A percentile compares a stretch with the other conserved stretches of the same genome.
Evolutionary conservation across 345 rosid species (phyloP).

Genomic region (thale cress (Arabidopsis thaliana)): DNA sequence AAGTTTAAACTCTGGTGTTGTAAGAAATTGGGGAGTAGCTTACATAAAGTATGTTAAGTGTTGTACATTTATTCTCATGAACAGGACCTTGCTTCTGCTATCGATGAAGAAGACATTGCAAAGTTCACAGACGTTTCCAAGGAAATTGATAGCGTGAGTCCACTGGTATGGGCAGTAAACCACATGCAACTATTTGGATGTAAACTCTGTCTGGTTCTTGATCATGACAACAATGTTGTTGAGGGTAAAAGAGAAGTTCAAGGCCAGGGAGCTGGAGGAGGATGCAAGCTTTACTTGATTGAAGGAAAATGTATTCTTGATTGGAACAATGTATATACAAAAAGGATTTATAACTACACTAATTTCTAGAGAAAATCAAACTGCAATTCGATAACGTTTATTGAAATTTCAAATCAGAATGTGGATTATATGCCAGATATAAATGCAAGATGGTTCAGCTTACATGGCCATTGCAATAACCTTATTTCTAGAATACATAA

Average conservation of each 20-base stretch:
- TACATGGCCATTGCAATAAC: conserved; percentile 9
- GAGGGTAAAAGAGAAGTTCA: conserved; percentile 95
- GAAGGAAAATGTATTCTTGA: conserved; percentile 31
- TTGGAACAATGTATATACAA: conserved; percentile 37
- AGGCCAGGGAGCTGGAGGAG: too few relatives aligned
- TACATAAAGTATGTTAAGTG: neutral
- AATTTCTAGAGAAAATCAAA: conserved; percentile 6
- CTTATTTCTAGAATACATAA: conserved; percentile 26
- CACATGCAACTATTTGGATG: neutral
- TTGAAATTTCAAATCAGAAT: neutral
- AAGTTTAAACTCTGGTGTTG: neutral
- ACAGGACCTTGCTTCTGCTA: conserved; percentile 81
- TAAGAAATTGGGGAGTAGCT: conserved; percentile 16
- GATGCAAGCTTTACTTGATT: conserved; percentile 31
- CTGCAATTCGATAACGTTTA: neutral
- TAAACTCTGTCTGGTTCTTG: conserved; percentile 5
- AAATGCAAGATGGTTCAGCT: neutral
- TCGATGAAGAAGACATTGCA: conserved; percentile 91
- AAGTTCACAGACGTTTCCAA: conserved; percentile 88
- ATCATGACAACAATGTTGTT: conserved; percentile 71
- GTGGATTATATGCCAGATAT: conserved; percentile 3
- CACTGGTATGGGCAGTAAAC: conserved; percentile 61
- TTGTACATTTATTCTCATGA: neutral
- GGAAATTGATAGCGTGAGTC: conserved; percentile 99
- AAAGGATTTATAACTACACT: neutral